Base-by-base conservation (phyloP, 1,284 basidiomycete species). In the Porogramme epimiltina region DNA sequence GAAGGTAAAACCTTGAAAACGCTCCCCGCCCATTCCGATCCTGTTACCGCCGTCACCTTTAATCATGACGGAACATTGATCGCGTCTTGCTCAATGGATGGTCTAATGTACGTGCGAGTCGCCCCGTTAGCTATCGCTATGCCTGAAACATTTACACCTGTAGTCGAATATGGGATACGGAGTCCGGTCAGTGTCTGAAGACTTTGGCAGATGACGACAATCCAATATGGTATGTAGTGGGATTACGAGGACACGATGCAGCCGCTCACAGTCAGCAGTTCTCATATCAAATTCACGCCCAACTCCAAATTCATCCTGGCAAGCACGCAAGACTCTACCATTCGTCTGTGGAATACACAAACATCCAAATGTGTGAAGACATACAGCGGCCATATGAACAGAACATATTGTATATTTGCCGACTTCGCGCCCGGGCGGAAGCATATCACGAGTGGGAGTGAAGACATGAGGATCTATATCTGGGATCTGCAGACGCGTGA, bases 131-230 rank as follows among this genome's bases (percentile, higher is more conserved):
- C 15, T n/a, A n/a, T 15, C 13, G 25, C 16, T 25, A 16, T 8
- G 9, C 24, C 49, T 48, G 51, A 28, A 28, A 4, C 47, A 57
- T 50, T 37, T 37, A n/a, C 51, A 49, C 28, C 36, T 51, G 38
- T 63, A 96, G 95, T 67, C 94, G 95, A 46, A 84, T 97, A 57
- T 99, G 97, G 97, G 95, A 98, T 65, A 88, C 93, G 0, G 88
- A 93, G 49, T 95, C 94, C 0, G 97, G 95, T 1, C 95, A 98
- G 69, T 99, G 97, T 72, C 77, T 99, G 38, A 98, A 96, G 70
- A 99, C 97, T 3, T 71, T 99, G 23, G 94, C 95, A 11, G 95
- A 98, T 62, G 94, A 95, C 63, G 93, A 95, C 58, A 96, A 96
- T 73, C 91, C 93, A 3, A 93, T 96, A 49, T 91, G 95, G 87